phyloP scores from a whole-genome alignment of 2,329 filamentous ascomycete genomes.

The Monilinia laxa region DNA sequence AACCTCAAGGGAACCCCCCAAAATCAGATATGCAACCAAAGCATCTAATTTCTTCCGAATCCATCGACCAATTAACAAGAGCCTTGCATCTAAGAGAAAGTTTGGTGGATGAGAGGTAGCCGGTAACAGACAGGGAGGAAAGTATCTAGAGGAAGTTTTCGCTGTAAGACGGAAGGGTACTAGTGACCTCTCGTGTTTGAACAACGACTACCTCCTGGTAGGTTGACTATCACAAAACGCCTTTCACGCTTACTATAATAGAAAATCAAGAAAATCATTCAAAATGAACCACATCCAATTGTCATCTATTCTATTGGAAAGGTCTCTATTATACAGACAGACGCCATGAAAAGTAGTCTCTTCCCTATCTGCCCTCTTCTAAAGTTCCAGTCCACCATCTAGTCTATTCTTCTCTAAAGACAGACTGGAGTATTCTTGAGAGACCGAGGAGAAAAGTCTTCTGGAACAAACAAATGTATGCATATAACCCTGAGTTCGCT shows the following conservation, averaged over 20 bases:
- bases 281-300: conserved; percentile 18
- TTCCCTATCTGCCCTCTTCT: not conserved
- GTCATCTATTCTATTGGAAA: conserved; percentile 19
- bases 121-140: no score
- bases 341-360: conserved; percentile 7
- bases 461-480: conserved; percentile 15
- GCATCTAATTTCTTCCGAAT: no score
- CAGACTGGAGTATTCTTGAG: not conserved
- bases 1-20: no score
- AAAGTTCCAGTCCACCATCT: conserved; percentile 6
- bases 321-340: conserved; percentile 19
- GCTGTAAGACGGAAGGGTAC: no score
- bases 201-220: not conserved
- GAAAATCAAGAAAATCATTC: not conserved
- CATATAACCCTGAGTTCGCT: conserved; percentile 10
- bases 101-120: no score
- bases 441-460: conserved; percentile 6
- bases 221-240: no score
- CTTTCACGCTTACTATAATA: not conserved
- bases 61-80: no score
- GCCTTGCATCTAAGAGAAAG: no score
- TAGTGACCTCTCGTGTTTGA: no score
- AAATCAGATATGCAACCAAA: no score
- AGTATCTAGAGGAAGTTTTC: no score
- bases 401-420: conserved; percentile 18